Evolutionary conservation across 345 rosid species (phyloP), one percentile per base, ranked within the genome.

Genomic region (Hypericum androsaemum): DNA sequence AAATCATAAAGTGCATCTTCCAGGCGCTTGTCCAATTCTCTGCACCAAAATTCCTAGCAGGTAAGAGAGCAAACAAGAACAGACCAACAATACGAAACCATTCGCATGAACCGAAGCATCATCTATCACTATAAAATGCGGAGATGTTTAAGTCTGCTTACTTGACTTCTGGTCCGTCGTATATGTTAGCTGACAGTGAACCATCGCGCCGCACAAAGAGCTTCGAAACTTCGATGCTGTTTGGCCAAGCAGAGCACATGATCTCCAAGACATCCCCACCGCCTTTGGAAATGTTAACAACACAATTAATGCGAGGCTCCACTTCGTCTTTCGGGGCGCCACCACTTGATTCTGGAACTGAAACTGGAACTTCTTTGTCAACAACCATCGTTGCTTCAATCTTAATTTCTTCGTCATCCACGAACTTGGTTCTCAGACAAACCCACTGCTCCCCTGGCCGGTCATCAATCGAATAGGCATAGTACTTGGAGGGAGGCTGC

Each of bases 381-480:
- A 90, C 89, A 65, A 90, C 79, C 86, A 87, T 73, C 52, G 92
- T 90, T 37, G 88, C 95, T 73, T 87, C 96, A 32, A 90, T 73
- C 52, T 71, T 79, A 47, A 90, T 77, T 60, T 80, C 86, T 69
- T 84, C 96, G n/a, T 60, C 75, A 11, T 65, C 80, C 44, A 73
- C 74, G 57, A 59, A 87, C 62, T 70, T 77, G 56, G 84, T 79
- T 57, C 51, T 74, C 79, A 90, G 53, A 56, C 70, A 77, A 65
- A 87, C 68, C 96, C 95, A 87, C 45, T 82, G 92, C 67, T 90
- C 89, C 12, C 98, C 96, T 7, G 92, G 76, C 13, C 70, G 74
- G 47, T 80, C 86, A 61, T 87, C 74, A 17, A 87, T 57, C 0
- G 59, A 64, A 71, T 80, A 90, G 40, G 83, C 74, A 47, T 71